These are phyloP conservation scores for Zymoseptoria brevis DNA, from an alignment of 2,329 filamentous ascomycete genomes.

Conservation along the genomic window DNA sequence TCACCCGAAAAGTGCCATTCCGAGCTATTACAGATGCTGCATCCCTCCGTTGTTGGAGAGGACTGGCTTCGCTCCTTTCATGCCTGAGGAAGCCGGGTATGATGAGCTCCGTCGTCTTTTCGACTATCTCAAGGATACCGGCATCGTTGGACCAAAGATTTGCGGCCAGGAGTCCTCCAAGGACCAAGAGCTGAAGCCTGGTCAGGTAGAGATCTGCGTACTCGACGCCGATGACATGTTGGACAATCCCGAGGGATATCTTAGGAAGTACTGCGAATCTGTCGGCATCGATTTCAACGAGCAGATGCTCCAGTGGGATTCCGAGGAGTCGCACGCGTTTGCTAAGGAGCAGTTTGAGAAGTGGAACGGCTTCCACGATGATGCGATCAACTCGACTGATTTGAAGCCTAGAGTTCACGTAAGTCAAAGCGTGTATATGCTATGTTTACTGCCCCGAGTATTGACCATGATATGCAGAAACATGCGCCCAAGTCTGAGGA, in stretches of 20 bases:
- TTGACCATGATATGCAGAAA: constrained; percentile 31
- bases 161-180: constrained; percentile 40
- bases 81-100: constrained; percentile 84
- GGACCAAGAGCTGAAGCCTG: constrained; percentile 21
- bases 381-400: constrained; percentile 75
- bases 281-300: constrained; percentile 69
- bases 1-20: constrained; percentile 83
- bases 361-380: constrained; percentile 95
- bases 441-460: background rate
- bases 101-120: constrained; percentile 78
- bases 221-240: constrained; percentile 92
- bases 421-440: constrained; percentile 24
- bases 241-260: constrained; percentile 67
- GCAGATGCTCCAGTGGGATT: constrained; percentile 78
- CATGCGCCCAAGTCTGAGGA: constrained; percentile 59
- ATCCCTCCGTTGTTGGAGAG: constrained; percentile 73
- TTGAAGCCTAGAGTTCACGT: constrained; percentile 62
- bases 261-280: constrained; percentile 72
- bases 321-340: constrained; percentile 59
- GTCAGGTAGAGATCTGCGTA: constrained; percentile 62
- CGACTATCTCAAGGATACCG: constrained; percentile 66
- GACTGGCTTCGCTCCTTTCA: constrained; percentile 81
- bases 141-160: constrained; percentile 61
- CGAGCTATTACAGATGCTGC: constrained; percentile 90
- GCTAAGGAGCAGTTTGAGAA: constrained; percentile 81